Evolutionary conservation across 2,329 filamentous ascomycete species (phyloP), one percentile per base, ranked within the genome.

Genomic region (Tolypocladium endophyticum): DNA sequence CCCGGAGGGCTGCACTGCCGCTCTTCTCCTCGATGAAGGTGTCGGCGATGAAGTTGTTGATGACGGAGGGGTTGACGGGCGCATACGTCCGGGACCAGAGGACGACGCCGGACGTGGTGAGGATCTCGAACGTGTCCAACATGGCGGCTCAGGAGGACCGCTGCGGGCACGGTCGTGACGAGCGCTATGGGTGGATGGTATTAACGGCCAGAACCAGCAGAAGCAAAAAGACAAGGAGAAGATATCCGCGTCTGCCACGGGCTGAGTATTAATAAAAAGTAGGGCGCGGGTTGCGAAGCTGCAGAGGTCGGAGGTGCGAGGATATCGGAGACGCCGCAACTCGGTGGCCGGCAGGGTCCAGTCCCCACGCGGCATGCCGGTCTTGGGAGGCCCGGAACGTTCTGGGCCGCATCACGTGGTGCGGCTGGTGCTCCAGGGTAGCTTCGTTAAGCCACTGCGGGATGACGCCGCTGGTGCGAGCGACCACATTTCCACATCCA

Each of bases 21-120:
- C 84, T 83, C 73, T 90, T 92, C 79, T 97, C 93, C 76, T 99
- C 94, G 70, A 99, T 97, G 73, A 99, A 97, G 71, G 97, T 90
- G 75, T 97, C 92, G 72, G 87, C 87, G 75, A 99, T 97, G 74
- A 99, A 87, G 78, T 85, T 89, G 79, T 99, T 97, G 79, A 99
- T 87, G 64, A 97, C 81, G 67, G 88, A 86, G 52, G 89, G 84
- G 71, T 86, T 92, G 70, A 96, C 86, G 2, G 88, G 82, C 59
- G 87, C 86, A 73, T 93, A 96, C 33, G 86, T 88, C 72, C 89
- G 88, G 62, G 93, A 97, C 94, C 94, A 99, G 59, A 99, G 84
- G 60, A 99, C 94, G 63, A 99, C 92, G 60, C 94, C 94, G 4
- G 92, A 96, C 43, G 93, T 96, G 62, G 93, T 97, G 62, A 99